Evolutionary conservation across 441 rosid species (phyloP), one percentile per base, ranked within the genome.

Genomic region (Brassica balearica): DNA sequence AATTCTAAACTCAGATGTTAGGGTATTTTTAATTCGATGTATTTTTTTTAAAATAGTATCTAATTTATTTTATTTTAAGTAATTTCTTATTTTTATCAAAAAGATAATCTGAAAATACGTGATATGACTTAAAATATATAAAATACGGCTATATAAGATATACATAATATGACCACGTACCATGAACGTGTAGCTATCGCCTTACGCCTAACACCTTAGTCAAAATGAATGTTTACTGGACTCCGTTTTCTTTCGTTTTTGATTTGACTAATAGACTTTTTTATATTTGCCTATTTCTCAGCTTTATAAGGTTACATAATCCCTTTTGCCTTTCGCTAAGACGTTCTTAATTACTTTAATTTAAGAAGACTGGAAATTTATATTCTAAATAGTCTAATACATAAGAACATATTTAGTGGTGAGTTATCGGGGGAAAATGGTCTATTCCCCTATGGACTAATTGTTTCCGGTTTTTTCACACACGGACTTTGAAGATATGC

Each of bases 141-240:
- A 12, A 68, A 55, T 58, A 65, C 43, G 62, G 9, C 53, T 17
- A 77, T 22, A 3, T 5, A 20, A 15, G 51, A 56, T 2, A 58
- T 0, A 41, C 46, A 66, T 63, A 78, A 78, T 51, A 63, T 75
- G 90, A 73, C 90, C 56, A 86, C 66, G 79, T 85, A 58, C 89
- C 70, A 75, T 90, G 91, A 87, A 88, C 77, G 84, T 78, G 90
- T 88, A 77, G 77, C 83, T 84, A 84, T 90, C 90, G 78, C 22
- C 68, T 38, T 65, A 76, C 19, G 89, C 92, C 91, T 87, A 87
- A 90, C 86, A 74, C 27, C 32, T 69, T 84, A 73, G 84, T 87
- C 85, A 79, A 83, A n/a, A 22, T 72, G 56, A 61, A 29, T 70
- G 67, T 71, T 65, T 76, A 74, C 75, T 34, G 55, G 64, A 69